phyloP scores from a whole-genome alignment of 345 rosid genomes.

The Bruguiera gymnorhiza region DNA sequence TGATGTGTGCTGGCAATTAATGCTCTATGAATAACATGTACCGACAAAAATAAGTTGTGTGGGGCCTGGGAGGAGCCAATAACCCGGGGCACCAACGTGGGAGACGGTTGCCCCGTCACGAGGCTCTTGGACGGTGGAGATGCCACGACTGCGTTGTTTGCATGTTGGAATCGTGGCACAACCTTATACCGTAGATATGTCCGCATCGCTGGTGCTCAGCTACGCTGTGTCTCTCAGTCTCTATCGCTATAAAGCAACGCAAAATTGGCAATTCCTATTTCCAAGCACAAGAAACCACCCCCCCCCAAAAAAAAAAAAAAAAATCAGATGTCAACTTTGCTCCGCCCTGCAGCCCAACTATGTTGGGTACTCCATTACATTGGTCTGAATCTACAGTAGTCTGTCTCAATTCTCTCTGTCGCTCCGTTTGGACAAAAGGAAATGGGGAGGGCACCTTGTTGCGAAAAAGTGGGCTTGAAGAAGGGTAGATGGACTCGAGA shows the following conservation, averaged over 20 bases:
- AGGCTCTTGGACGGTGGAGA: constrained; percentile 44
- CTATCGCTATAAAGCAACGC: background rate
- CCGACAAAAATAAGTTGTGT: too few species aligned
- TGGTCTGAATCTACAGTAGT: background rate
- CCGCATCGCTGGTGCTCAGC: background rate
- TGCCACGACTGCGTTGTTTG: constrained; percentile 53
- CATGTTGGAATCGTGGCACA: constrained; percentile 39
- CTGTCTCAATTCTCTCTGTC: background rate
- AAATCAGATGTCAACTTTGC: background rate
- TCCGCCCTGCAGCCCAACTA: background rate
- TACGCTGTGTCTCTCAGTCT: background rate
- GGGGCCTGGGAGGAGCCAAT: too few species aligned
- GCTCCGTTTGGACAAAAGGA: background rate
- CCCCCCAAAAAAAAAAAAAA: background rate
- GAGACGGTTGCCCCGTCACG: constrained; percentile 32
- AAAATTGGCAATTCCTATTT: background rate
- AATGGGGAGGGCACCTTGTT: constrained; percentile 78
- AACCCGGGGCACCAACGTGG: constrained; percentile 35
- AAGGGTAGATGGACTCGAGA: constrained; percentile 63
- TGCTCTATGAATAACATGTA: too few species aligned
- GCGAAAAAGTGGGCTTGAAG: constrained; percentile 63
- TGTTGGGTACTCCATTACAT: background rate
- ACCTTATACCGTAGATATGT: constrained; percentile 15
- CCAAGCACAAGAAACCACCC: too few species aligned
- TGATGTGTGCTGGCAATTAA: too few species aligned